Evolutionary conservation across 306 rosid genomes (phyloP), one percentile per base, ranked within the genome.

Genomic region (Cicer bijugum): DNA sequence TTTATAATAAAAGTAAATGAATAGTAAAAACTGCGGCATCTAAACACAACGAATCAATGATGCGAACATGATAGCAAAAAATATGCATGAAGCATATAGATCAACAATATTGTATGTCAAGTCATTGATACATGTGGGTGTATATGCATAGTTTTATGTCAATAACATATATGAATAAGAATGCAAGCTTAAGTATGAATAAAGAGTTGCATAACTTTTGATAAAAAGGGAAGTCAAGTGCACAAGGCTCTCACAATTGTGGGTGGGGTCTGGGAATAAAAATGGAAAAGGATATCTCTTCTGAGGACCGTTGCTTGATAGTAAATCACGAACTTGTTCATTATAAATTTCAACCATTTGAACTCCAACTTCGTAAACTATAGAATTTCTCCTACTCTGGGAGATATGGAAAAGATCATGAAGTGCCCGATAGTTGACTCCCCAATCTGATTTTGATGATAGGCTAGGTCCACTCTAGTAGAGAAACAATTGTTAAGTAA

Each of bases 261-360:
- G 58, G 76, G 72, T 60, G 58, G 76, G 72, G 23, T 35, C 39
- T 51, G 60, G 61, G 63, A 45, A 76, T 43, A 52, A 70, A 42
- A 69, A 58, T 14, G 55, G 12, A 75, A 69, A 86, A 89, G 98
- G 97, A 94, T 94, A 94, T 94, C 91, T 94, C 87, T 89, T 94
- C 77, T 89, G 98, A 82, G 93, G 90, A 67, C 89, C 88, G 16
- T 80, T 87, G 72, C 74, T 74, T 57, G 91, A 89, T 75, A 94
- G 95, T 67, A 94, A 80, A 88, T 94, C 98, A 46, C 96, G 96
- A 80, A 94, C 98, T 94, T 91, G 97, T 79, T 94, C 97, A 60
- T 94, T 94, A 78, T 94, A 91, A 80, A 94, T 94, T 85, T 94
- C 98, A 75, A 94, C 98, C 98, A 94, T 94, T 78, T 94, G 98